Evolutionary conservation across 2,329 filamentous ascomycete genomes (phyloP), one percentile per base, ranked within the genome.

Genomic region (Aureobasidium mangrovei): DNA sequence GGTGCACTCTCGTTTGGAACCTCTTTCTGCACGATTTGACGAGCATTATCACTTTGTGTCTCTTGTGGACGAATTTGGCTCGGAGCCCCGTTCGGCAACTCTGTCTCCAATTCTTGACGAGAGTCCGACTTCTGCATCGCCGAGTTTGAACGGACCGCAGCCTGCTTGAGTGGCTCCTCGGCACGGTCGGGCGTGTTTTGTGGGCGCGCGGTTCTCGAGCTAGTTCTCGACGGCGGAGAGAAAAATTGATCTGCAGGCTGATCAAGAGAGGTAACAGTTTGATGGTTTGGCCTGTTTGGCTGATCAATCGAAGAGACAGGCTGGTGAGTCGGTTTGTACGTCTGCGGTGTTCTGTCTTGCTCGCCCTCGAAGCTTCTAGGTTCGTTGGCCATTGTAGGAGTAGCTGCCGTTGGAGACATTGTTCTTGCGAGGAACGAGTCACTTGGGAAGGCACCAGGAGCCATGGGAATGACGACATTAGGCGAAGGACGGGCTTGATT

Each of bases 311-410:
- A 36, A 24, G 53, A 42, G 12, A 48, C 10, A 2, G 53, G 53
- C 36, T 54, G 53, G 29, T 40, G 42, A n/a, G 43, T 54, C 27
- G 51, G 56, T 12, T 45, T 57, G 39, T 57, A 54, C 10, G 51
- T 51, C 24, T 54, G 52, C 7, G 39, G 45, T 6, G 38, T 40
- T 29, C 46, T 31, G n/a, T 53, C 48, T 18, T 56, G 54, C 3
- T 47, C 47, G 3, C 40, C 40, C 2, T 53, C 49, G n/a, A n/a
- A 8, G 10, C 12, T 38, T 32, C 4, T 36, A 24, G 33, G 7
- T 5, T 6, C 7, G 10, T 42, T 35, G 6, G 47, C 28, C 47
- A 35, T 42, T 33, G 47, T 51, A 12, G 47, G 38, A 33, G 47
- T 33, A 26, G 47, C 38, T 26, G 40, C 27, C 31, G 40, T 31